These are phyloP conservation scores for Elaeagnus macrophylla DNA, from an alignment of 306 rosid genomes.

Conservation along the genomic window DNA sequence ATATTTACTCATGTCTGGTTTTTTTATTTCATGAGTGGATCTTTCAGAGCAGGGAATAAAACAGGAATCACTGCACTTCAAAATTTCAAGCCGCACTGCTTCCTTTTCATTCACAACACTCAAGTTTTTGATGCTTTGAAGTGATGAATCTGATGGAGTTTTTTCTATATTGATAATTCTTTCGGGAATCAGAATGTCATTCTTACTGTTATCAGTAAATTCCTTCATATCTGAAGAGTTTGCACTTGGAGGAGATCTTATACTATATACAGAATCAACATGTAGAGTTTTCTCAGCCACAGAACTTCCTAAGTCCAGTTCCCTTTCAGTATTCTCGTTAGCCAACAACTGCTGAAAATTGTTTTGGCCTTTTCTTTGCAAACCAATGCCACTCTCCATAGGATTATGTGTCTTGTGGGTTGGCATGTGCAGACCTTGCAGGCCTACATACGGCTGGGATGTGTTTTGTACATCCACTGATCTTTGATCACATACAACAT, in stretches of 20 bases:
- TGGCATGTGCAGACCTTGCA: conserved; percentile 13
- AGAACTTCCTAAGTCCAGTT: conserved; percentile 33
- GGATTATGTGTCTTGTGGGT: conserved; percentile 19
- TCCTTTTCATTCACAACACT: conserved; percentile 24
- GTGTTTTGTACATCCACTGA: conserved; percentile 6
- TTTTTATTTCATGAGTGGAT: conserved; percentile 21
- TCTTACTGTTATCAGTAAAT: conserved; percentile 18
- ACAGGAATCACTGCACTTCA: conserved; percentile 32
- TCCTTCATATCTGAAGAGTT: conserved; percentile 33
- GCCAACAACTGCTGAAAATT: conserved; percentile 26
- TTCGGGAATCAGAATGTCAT: conserved; percentile 21
- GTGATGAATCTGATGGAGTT: conserved; percentile 25
- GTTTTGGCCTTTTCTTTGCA: conserved; percentile 26
- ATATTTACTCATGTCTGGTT: conserved; percentile 20
- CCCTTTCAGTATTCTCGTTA: conserved; percentile 23
- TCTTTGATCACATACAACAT: conserved; percentile 27
- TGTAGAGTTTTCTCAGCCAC: conserved; percentile 68
- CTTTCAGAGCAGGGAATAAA: conserved; percentile 22
- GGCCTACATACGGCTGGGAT: conserved; percentile 7
- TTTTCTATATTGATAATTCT: conserved; percentile 24
- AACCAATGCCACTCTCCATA: conserved; percentile 21
- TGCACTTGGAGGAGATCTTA: conserved; percentile 33
- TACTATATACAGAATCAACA: conserved; percentile 48
- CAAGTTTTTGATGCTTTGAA: conserved; percentile 29
- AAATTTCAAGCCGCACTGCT: conserved; percentile 18